Evolutionary conservation across 257 asterid genomes (phyloP).

Genomic region (Solanum chmielewskii): DNA sequence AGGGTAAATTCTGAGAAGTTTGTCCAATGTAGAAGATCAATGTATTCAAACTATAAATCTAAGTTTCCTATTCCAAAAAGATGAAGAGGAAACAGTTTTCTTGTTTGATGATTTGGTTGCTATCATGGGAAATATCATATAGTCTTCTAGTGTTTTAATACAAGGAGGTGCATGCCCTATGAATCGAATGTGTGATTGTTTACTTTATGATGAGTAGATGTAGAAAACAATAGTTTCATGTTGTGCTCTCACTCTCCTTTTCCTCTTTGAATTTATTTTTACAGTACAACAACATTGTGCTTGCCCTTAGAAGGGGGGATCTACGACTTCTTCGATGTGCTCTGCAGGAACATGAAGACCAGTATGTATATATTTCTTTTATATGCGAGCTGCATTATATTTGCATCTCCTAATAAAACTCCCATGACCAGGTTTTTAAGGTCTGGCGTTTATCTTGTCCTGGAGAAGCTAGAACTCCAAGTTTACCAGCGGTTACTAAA

Average conservation of each 20-base stretch:
- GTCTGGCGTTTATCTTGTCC: constrained; percentile 87
- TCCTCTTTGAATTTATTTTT: background rate
- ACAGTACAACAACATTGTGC: constrained; percentile 74
- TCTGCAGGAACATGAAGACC: constrained; percentile 82
- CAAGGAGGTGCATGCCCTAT: background rate
- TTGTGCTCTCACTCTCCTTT: background rate
- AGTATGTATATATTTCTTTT: constrained; percentile 28
- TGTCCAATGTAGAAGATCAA: background rate
- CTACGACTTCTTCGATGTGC: constrained; percentile 83
- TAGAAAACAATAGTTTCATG: background rate
- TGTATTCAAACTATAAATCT: background rate
- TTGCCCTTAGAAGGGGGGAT: constrained; percentile 88
- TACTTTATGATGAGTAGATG: background rate
- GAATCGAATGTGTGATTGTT: background rate
- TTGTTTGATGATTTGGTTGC: background rate
- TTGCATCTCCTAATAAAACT: background rate
- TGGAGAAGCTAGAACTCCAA: constrained; percentile 96
- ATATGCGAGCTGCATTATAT: background rate
- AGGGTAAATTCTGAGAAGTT: background rate
- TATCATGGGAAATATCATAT: background rate
- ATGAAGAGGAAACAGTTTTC: background rate
- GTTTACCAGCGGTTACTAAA: constrained; percentile 84
- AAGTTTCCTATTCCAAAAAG: background rate
- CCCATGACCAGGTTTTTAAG: constrained; percentile 61
- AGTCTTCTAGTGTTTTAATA: background rate